Percentiles rank a stretch among this genome's conserved stretches.
Evolutionary conservation across 306 rosid genomes (phyloP).

Genomic region (Comarum palustre): DNA sequence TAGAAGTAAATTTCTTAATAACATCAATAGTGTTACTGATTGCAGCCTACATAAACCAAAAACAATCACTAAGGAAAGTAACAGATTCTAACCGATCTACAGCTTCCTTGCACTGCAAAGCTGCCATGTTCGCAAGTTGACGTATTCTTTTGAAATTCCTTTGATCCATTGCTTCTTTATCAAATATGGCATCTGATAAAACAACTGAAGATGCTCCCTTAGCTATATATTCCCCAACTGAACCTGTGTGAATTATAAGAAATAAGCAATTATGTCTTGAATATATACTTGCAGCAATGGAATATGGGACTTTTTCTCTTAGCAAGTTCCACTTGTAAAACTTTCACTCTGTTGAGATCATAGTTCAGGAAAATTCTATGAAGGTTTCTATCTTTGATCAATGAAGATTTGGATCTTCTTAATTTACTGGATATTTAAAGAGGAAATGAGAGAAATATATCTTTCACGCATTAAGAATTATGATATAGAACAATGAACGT

Average conservation of each 20-base stretch:
- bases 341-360: no score
- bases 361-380: no score
- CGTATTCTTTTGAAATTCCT: slow-evolving; percentile 48
- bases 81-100: slow-evolving; percentile 41
- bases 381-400: background rate
- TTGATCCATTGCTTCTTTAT: slow-evolving; percentile 54
- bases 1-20: background rate
- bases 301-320: no score
- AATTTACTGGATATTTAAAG: background rate
- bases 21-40: background rate
- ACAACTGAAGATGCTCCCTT: slow-evolving; percentile 78
- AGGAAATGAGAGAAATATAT: background rate
- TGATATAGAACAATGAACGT: background rate
- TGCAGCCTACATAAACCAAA: background rate
- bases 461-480: background rate
- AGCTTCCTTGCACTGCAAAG: slow-evolving; percentile 54
- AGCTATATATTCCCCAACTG: slow-evolving; percentile 55
- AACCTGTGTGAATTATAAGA: slow-evolving; percentile 42
- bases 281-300: background rate
- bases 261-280: slow-evolving; percentile 3
- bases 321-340: no score
- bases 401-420: background rate
- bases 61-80: slow-evolving; percentile 1
- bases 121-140: slow-evolving; percentile 62
- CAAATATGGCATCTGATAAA: slow-evolving; percentile 83